Conservation (phyloP, 2,329 filamentous ascomycete species). For the Fusarium humuli region DNA sequence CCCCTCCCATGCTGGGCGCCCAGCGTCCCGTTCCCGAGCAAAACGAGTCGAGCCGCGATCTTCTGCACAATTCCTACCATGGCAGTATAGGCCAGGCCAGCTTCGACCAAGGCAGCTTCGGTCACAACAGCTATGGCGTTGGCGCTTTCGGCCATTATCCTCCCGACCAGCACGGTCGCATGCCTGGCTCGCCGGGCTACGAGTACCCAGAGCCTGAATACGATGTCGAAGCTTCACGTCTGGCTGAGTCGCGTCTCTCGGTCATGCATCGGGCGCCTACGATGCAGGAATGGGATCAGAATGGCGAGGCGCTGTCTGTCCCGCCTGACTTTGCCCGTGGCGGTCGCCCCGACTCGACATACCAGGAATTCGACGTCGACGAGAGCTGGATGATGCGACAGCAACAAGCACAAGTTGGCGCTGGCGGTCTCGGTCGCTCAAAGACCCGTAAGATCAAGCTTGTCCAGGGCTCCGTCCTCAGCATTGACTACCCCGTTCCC, state of each 20-base stretch:
- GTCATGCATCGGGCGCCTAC: conserved; percentile 32
- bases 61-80: conserved; percentile 33
- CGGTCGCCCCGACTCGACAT: conserved; percentile 39
- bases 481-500: conserved; percentile 44
- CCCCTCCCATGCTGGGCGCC: conserved; percentile 32
- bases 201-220: conserved; percentile 34
- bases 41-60: conserved; percentile 34
- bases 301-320: conserved; percentile 25
- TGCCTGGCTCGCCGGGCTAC: conserved; percentile 21
- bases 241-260: conserved; percentile 31
- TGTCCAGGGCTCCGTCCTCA: conserved; percentile 43
- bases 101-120: conserved; percentile 13
- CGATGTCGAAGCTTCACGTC: conserved; percentile 33
- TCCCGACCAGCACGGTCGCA: conserved; percentile 14
- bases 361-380: conserved; percentile 35
- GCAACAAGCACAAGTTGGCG: conserved; percentile 21
- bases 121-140: conserved; percentile 20
- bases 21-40: conserved; percentile 30
- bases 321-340: conserved; percentile 32
- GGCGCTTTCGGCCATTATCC: conserved; percentile 34
- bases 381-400: conserved; percentile 45
- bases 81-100: conserved; percentile 12
- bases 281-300: conserved; percentile 31
- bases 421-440: conserved; percentile 38
- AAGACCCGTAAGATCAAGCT: conserved; percentile 44